phyloP scores from a whole-genome alignment of 768 basidiomycete species.

The Gymnopilus junonius region DNA sequence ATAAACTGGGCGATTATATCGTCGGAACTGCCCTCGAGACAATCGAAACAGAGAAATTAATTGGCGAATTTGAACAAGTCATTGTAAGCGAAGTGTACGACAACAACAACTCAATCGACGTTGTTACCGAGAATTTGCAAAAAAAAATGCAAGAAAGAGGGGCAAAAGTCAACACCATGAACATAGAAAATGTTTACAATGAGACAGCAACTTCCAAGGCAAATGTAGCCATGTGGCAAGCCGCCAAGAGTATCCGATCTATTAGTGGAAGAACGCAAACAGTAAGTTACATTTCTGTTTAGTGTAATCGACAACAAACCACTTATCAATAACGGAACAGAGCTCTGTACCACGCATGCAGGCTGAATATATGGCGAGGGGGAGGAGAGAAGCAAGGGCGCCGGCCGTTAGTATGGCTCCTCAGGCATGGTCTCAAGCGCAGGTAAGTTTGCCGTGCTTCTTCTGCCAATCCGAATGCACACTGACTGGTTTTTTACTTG shows the following conservation, averaged over 20 bases:
- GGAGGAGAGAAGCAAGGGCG: not conserved
- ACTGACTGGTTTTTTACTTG: not conserved
- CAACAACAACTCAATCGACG: conserved; percentile 24
- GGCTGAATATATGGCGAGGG: not conserved
- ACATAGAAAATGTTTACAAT: conserved; percentile 29
- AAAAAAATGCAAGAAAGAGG: conserved; percentile 22
- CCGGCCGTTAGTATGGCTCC: conserved; percentile 2
- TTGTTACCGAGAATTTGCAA: conserved; percentile 26
- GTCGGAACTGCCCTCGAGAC: conserved; percentile 34
- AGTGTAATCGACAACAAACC: not conserved
- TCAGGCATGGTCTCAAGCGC: conserved; percentile 3
- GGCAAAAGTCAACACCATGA: conserved; percentile 28
- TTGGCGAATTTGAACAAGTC: conserved; percentile 28
- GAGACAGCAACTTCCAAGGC: conserved; percentile 13
- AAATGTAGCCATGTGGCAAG: conserved; percentile 24
- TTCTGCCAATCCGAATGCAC: not conserved
- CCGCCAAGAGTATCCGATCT: conserved; percentile 12
- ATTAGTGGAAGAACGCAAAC: conserved; percentile 12
- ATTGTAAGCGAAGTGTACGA: conserved; percentile 32
- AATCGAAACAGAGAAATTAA: conserved; percentile 32
- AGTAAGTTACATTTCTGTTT: not conserved
- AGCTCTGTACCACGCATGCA: conserved; percentile 6
- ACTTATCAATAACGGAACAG: not conserved
- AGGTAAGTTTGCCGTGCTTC: conserved; percentile 1
- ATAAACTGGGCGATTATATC: conserved; percentile 34